Evolutionary conservation across 257 asterid genomes (phyloP).

Genomic region (Striga asiatica): DNA sequence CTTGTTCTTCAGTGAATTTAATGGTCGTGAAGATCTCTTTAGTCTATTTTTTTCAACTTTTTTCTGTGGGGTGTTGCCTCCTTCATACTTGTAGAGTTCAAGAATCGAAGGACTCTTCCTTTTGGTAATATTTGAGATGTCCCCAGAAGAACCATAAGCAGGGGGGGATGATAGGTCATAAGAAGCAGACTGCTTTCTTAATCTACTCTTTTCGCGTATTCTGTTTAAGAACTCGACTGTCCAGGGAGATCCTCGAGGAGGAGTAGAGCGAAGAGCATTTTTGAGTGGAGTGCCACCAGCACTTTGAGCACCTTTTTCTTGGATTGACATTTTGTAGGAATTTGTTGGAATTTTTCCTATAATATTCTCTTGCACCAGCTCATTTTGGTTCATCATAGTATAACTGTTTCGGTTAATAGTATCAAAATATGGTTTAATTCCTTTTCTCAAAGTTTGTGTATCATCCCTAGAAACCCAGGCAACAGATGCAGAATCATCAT

Average conservation of each 20-base stretch:
- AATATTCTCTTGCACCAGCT: slow-evolving; percentile 25
- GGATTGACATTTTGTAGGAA: slow-evolving; percentile 22
- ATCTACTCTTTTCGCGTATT: slow-evolving; percentile 77
- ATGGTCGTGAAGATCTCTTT: slow-evolving; percentile 34
- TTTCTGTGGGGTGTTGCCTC: slow-evolving; percentile 38
- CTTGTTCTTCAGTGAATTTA: slow-evolving; percentile 32
- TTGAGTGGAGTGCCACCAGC: slow-evolving; percentile 54
- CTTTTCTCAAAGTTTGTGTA: slow-evolving; percentile 27
- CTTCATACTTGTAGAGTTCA: slow-evolving; percentile 67
- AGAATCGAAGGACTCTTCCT: slow-evolving; percentile 77
- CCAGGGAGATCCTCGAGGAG: slow-evolving; percentile 75
- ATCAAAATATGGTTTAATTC: slow-evolving; percentile 24
- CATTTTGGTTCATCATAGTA: slow-evolving; percentile 21
- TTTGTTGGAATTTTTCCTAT: slow-evolving; percentile 20
- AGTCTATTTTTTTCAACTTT: slow-evolving; percentile 39
- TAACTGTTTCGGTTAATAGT: slow-evolving; percentile 19
- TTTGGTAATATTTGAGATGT: slow-evolving; percentile 38
- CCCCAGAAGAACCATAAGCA: slow-evolving; percentile 29
- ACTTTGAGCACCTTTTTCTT: slow-evolving; percentile 22
- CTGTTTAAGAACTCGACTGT: slow-evolving; percentile 79
- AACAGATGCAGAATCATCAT: slow-evolving; percentile 32
- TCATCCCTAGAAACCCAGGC: slow-evolving; percentile 29
- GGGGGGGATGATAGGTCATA: slow-evolving; percentile 46
- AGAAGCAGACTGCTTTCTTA: slow-evolving; percentile 49
- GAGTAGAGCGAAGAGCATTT: slow-evolving; percentile 57